phyloP scores from a whole-genome alignment of 2,329 filamentous ascomycete genomes.

The Alternaria sp. region DNA sequence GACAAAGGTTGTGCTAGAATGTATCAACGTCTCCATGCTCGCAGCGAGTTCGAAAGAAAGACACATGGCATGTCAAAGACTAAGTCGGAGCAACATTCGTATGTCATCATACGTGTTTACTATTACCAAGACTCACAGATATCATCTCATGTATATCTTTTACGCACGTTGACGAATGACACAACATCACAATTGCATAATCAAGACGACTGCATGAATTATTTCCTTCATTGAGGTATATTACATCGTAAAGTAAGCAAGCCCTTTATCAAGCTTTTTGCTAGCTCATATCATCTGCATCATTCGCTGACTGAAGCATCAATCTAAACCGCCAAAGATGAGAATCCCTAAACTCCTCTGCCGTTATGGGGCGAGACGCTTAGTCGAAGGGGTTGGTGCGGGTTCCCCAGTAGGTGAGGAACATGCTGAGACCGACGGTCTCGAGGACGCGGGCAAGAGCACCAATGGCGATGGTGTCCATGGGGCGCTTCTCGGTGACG shows the following conservation, averaged over 20 bases:
- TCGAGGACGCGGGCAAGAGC: slow-evolving; percentile 85
- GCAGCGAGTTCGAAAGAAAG: neutral
- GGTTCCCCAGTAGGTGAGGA: slow-evolving; percentile 98
- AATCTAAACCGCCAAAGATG: slow-evolving; percentile 36
- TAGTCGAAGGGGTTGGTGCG: slow-evolving; percentile 91
- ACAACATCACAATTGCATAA: neutral
- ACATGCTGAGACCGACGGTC: slow-evolving; percentile 87
- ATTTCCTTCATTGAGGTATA: slow-evolving; percentile 29
- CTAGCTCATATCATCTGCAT: slow-evolving; percentile 32
- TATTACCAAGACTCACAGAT: neutral
- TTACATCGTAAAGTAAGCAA: slow-evolving; percentile 36
- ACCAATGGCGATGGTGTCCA: slow-evolving; percentile 88
- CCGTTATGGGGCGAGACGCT: slow-evolving; percentile 34
- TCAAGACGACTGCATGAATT: slow-evolving; percentile 1
- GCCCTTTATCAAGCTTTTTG: slow-evolving; percentile 24
- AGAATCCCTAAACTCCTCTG: slow-evolving; percentile 30
- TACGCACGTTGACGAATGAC: neutral
- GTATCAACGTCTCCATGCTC: neutral
- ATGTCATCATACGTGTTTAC: neutral
- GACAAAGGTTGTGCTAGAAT: neutral
- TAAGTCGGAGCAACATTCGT: neutral
- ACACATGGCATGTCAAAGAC: neutral
- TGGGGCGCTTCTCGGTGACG: slow-evolving; percentile 87
- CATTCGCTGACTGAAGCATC: slow-evolving; percentile 24
- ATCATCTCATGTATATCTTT: neutral